Evolutionary conservation across 148 eudicot genomes (phyloP), one percentile per base, ranked within the genome.

Genomic region (Rhododendron vialii): DNA sequence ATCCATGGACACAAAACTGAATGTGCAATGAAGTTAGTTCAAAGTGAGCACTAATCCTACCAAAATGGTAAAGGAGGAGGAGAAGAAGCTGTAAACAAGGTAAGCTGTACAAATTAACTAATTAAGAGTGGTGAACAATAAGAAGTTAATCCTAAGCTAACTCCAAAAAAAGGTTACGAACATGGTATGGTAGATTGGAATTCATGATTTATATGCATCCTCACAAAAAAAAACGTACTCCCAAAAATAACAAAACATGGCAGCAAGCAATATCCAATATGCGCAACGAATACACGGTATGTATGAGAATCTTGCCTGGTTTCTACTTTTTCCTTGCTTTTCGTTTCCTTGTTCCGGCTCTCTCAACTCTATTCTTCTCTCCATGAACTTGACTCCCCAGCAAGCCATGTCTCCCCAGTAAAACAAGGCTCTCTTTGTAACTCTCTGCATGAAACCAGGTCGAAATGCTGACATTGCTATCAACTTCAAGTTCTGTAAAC

Each of bases 371-470:
- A 5, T 28, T 69, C 36, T 69, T 3, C 75, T 69, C 36, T 10
- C 14, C 35, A 69, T 11, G 17, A 10, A 41, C 26, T 38, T 33
- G 80, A 35, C 9, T 22, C 67, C 67, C 28, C 28, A 61, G 26
- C 7, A 61, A 20, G 26, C 67, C 67, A 61, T 20, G 28, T 61
- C 80, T 76, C 38, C 38, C 81, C 14, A 87, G 78, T 55, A 87
- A 84, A 33, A 80, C 88, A 15, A 86, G 69, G 41, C 90, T 85
- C 57, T 89, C 86, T 38, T 51, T 59, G 59, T 84, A 89, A 11
- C 65, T 59, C 26, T 83, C 88, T 13, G 36, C 43, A 80, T 24
- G 76, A 55, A 85, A 50, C 9, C 84, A 67, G 50, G 48, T 38
- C 15, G 17, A 76, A 63, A 36, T 36, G 8, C 33, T 57, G 10